Conservation (phyloP, 1,139 yeast genomes). For the Meyerozyma carpophila region DNA sequence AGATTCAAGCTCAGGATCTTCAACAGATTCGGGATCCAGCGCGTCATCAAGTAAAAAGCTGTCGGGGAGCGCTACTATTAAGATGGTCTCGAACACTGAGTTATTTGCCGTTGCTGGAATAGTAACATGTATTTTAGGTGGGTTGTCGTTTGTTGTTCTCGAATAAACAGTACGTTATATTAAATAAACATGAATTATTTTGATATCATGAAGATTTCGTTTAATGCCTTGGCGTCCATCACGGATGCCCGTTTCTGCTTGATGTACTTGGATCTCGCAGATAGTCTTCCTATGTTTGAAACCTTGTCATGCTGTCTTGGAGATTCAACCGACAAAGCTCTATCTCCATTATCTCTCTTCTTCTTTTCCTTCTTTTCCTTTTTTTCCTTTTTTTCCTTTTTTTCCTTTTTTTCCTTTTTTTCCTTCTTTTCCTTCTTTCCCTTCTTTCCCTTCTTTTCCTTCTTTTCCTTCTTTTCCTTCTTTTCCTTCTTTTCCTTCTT, state of each 20-base stretch:
- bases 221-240: constrained; percentile 79
- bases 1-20: constrained; percentile 18
- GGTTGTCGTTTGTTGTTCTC: constrained; percentile 29
- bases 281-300: constrained; percentile 37
- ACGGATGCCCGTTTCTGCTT: constrained; percentile 88
- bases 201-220: constrained; percentile 87
- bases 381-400: constrained; percentile 8
- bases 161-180: constrained; percentile 8
- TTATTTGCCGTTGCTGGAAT: constrained; percentile 26
- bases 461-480: constrained; percentile 2
- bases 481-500: constrained; percentile 8
- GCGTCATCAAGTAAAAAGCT: constrained; percentile 17
- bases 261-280: constrained; percentile 82
- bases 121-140: constrained; percentile 34
- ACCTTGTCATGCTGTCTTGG: constrained; percentile 5
- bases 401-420: constrained; percentile 8
- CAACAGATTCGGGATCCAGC: constrained; percentile 22
- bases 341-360: constrained; percentile 4
- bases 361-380: constrained; percentile 10
- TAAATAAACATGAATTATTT: constrained; percentile 8
- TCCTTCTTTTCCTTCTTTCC: constrained; percentile 7
- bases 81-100: constrained; percentile 24
- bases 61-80: constrained; percentile 18
- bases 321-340: constrained; percentile 2
- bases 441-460: constrained; percentile 3